Conservation (phyloP, 2,329 filamentous ascomycete species). For the Ophiostoma himal-ulmi region DNA sequence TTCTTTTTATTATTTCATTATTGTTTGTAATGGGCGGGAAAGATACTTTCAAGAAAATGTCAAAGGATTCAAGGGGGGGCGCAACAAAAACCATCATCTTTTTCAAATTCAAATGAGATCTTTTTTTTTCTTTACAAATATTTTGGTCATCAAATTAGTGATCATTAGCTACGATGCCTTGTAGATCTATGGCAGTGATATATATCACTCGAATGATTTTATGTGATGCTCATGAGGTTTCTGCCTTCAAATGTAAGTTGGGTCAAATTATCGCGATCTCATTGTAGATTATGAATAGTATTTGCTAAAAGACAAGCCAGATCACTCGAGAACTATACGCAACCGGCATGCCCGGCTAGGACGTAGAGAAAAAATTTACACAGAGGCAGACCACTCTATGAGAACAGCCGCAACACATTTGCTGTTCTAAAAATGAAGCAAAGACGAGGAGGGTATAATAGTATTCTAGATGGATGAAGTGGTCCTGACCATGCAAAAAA, state of each 20-base stretch:
- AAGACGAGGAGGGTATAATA: not conserved
- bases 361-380: not conserved
- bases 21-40: constrained; percentile 12
- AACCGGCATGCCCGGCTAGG: not conserved
- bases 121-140: not conserved
- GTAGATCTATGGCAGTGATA: too few species aligned
- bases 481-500: not conserved
- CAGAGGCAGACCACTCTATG: not conserved
- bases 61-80: constrained; percentile 3
- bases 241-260: too few species aligned
- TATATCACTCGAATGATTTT: too few species aligned
- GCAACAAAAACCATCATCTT: not conserved
- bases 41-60: constrained; percentile 9
- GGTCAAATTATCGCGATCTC: too few species aligned
- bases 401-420: not conserved
- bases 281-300: too few species aligned
- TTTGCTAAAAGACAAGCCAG: too few species aligned
- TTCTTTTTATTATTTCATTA: not conserved
- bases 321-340: too few species aligned
- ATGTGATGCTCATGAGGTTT: too few species aligned
- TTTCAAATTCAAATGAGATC: not conserved
- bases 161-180: too few species aligned
- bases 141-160: too few species aligned
- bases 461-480: not conserved
- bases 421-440: not conserved